Conservation (phyloP, 257 asterid genomes). For the Thymus quinquecostatus region DNA sequence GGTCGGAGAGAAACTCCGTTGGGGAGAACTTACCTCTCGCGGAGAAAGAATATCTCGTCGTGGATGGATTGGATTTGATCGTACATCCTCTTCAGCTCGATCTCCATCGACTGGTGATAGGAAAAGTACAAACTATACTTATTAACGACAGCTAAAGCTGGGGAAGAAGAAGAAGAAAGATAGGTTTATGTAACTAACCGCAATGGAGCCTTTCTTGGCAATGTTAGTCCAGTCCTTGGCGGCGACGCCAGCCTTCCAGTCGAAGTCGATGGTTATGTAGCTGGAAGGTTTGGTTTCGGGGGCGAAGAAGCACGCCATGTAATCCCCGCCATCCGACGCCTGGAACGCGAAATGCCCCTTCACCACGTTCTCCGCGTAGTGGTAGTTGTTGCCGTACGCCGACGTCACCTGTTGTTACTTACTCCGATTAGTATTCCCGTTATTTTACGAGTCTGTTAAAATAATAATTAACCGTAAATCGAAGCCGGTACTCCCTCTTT, state of each 20-base stretch:
- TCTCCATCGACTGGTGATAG: constrained; percentile 65
- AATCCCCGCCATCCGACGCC: constrained; percentile 75
- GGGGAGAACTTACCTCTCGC: constrained; percentile 55
- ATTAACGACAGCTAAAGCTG: background rate
- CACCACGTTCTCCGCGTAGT: constrained; percentile 62
- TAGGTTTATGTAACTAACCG: constrained; percentile 42
- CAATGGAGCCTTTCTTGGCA: constrained; percentile 87
- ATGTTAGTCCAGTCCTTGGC: constrained; percentile 83
- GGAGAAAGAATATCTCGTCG: constrained; percentile 83
- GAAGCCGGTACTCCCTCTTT: too few relatives aligned
- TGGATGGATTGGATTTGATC: constrained; percentile 72
- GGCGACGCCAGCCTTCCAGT: constrained; percentile 88
- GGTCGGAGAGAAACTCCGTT: background rate
- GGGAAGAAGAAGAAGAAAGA: too few relatives aligned
- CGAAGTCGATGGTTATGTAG: constrained; percentile 70
- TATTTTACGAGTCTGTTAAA: too few relatives aligned
- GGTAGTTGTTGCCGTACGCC: constrained; percentile 66
- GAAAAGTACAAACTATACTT: constrained; percentile 5
- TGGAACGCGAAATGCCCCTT: constrained; percentile 81
- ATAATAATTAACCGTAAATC: too few relatives aligned
- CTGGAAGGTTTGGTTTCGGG: constrained; percentile 60
- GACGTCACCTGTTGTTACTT: constrained; percentile 64
- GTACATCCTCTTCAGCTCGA: constrained; percentile 74
- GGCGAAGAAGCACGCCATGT: constrained; percentile 84
- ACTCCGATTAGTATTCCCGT: background rate